Conservation (phyloP, 2,329 filamentous ascomycete genomes). For the Diaporthe caulivora region DNA sequence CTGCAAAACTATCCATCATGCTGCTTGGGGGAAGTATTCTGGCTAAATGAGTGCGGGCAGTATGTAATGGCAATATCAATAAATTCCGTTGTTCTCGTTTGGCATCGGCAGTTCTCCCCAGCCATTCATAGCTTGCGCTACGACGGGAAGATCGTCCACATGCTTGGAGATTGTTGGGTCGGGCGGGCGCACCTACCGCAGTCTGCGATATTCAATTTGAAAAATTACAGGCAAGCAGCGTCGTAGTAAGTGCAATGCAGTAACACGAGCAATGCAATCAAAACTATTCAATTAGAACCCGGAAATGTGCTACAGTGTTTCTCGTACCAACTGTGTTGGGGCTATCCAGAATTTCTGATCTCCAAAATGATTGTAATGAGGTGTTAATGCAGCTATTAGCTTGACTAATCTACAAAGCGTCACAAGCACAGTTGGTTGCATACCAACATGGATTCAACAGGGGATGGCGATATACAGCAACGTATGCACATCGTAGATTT, state of each 20-base stretch:
- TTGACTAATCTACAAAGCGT: no score
- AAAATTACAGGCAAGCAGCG: background rate
- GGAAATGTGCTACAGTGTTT: no score
- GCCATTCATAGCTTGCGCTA: background rate
- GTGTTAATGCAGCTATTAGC: no score
- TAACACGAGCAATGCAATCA: no score
- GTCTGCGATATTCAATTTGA: background rate
- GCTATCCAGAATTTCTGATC: no score
- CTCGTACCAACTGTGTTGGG: no score
- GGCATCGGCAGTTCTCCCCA: slow-evolving; percentile 15
- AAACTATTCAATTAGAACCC: no score
- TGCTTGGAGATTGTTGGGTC: background rate
- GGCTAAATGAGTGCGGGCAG: slow-evolving; percentile 24
- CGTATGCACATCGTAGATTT: background rate
- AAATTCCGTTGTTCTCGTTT: background rate
- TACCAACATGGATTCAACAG: no score
- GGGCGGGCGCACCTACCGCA: background rate
- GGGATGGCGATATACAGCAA: background rate
- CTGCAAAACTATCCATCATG: background rate
- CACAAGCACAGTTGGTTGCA: no score
- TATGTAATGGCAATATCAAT: slow-evolving; percentile 5
- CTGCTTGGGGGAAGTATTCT: background rate
- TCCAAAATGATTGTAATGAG: no score
- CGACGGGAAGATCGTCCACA: background rate
- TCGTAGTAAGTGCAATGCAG: background rate